Base-by-base conservation (phyloP, 1,284 basidiomycete species). In the Fomitopsis schrenkii region DNA sequence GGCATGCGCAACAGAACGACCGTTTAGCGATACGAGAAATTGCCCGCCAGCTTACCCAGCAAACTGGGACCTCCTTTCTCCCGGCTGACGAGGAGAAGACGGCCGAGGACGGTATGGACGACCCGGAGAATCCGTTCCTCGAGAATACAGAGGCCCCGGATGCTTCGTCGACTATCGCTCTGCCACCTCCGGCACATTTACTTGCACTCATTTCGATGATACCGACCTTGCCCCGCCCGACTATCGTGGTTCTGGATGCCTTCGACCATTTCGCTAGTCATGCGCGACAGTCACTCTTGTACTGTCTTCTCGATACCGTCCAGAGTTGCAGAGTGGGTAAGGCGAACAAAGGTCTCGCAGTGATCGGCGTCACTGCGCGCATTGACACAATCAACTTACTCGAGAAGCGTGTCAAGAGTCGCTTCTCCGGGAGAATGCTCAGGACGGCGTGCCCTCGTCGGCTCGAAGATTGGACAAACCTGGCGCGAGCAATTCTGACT, bases 341-440 rank as follows among this genome's bases (percentile, higher is more conserved):
- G 52, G 79, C 78, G 12, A 83, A 73, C 66, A 84, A 82, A 60
- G 95, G 95, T 0, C 75, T 97, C 19, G 90, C 90, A 0, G 87
- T 97, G 28, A 78, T 97, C 46, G 95, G 95, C 10, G 74, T 95
- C 2, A 94, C 93, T 0, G 85, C 85, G 36, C 86, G 94, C 17
- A 82, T 95, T 15, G 94, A 97, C 69, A 90, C 93, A n/a, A 83
- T 97, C 62, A 91, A 93, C 60, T 76, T 93, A 9, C 79, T 98
- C 6, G 95, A 98, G 74, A 98, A 98, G 73, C 83, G 95, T 54
- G 95, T 98, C 57, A 97, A 97, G 75, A 97, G 94, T 66, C 86
- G 95, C 6, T 98, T 97, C 76, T 97, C 95, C 5, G 94, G 94
- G 41, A 83, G 95, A 55, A 91, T 95, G 68, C 81, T 95, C 65